Percentiles rank a stretch among this genome's conserved stretches.
These are phyloP conservation scores for Grosmannia huntii DNA, from an alignment of 2,329 filamentous ascomycete genomes.

Conservation along the genomic window DNA sequence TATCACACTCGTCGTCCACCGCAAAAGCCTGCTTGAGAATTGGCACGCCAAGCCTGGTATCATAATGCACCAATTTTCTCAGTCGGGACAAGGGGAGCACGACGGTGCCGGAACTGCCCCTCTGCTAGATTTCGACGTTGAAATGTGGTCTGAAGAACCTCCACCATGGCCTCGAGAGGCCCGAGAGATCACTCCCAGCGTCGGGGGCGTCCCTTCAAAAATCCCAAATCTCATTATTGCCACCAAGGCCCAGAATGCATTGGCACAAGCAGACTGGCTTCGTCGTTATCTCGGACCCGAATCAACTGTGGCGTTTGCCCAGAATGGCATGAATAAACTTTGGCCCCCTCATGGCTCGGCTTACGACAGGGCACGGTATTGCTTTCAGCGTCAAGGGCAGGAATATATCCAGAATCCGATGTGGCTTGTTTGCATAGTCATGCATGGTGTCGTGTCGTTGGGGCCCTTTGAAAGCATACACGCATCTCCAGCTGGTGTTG, in stretches of 20 bases:
- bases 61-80: constrained; percentile 19
- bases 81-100: constrained; percentile 11
- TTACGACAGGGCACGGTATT: constrained; percentile 30
- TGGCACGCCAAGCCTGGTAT: constrained; percentile 34
- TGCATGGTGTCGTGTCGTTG: constrained; percentile 40
- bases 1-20: constrained; percentile 69
- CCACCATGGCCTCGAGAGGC: constrained; percentile 22
- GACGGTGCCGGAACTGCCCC: constrained; percentile 10
- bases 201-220: not conserved
- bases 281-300: constrained; percentile 45
- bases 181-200: constrained; percentile 25
- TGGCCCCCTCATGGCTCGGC: constrained; percentile 38
- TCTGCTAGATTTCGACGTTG: constrained; percentile 31
- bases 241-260: constrained; percentile 58
- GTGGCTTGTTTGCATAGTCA: constrained; percentile 57
- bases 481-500: constrained; percentile 34
- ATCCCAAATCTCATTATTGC: constrained; percentile 68
- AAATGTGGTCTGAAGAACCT: constrained; percentile 39
- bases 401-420: constrained; percentile 35
- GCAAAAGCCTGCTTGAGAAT: constrained; percentile 31
- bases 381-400: not conserved
- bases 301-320: constrained; percentile 70
- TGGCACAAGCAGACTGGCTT: constrained; percentile 47
- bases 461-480: constrained; percentile 39
- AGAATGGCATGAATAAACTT: constrained; percentile 72